Percentiles rank a stretch among this genome's conserved stretches.
phyloP scores from a whole-genome alignment of 2,329 filamentous ascomycete genomes.

The Didymella segeticola region DNA sequence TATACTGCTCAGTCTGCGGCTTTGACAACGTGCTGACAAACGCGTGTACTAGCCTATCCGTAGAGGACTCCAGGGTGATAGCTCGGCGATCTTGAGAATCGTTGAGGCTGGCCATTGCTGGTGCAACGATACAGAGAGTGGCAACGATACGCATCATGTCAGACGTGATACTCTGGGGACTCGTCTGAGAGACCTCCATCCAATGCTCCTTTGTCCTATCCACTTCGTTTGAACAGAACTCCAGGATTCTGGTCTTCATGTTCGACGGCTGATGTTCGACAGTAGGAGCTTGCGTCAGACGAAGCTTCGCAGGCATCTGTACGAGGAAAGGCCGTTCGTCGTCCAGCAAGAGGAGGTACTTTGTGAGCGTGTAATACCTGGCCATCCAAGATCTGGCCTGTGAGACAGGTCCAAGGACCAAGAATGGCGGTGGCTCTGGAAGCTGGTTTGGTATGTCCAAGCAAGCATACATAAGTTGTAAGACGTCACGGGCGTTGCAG shows the following conservation, averaged over 20 bases:
- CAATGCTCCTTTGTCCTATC: conserved; percentile 55
- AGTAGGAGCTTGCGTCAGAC: conserved; percentile 10
- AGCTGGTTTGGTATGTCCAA: conserved; percentile 60
- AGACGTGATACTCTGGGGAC: conserved; percentile 54
- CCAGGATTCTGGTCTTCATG: conserved; percentile 48
- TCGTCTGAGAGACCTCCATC: conserved; percentile 51
- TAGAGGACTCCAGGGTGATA: conserved; percentile 27
- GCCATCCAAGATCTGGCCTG: conserved; percentile 53
- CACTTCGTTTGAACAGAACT: conserved; percentile 55
- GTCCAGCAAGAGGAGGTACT: conserved; percentile 57
- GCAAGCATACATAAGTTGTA: conserved; percentile 73
- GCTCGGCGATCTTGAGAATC: conserved; percentile 32
- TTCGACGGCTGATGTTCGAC: conserved; percentile 30
- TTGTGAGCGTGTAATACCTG: conserved; percentile 51
- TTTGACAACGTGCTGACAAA: conserved; percentile 47
- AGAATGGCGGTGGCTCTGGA: conserved; percentile 33
- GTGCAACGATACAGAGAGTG: conserved; percentile 56
- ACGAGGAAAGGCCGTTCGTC: conserved; percentile 15
- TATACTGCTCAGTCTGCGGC: conserved; percentile 51
- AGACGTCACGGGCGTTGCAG: conserved; percentile 68
- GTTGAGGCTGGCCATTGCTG: conserved; percentile 37
- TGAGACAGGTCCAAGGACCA: conserved; percentile 50
- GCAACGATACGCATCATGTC: conserved; percentile 59
- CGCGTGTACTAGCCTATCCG: conserved; percentile 31
- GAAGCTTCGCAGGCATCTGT: not conserved